Conservation (phyloP, 2,329 filamentous ascomycete genomes). For the Simplicillium aogashimaense region DNA sequence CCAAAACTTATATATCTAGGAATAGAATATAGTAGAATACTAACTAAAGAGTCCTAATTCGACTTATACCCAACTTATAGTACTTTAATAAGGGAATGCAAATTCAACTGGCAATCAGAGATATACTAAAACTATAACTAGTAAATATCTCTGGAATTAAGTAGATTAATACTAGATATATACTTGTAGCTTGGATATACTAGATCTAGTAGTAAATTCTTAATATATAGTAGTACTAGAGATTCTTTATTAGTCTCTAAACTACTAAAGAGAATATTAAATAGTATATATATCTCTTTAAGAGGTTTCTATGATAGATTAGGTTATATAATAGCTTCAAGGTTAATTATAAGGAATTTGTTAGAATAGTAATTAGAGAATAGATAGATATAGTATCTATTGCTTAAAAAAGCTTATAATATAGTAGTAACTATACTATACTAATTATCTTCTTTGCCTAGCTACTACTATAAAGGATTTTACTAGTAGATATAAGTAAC, state of each 20-base stretch:
- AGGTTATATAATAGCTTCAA: background rate
- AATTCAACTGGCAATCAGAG: constrained; percentile 1
- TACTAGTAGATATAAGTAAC: background rate
- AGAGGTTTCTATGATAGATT: constrained; percentile 1
- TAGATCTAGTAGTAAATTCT: constrained; percentile 1
- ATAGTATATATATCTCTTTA: constrained; percentile 2
- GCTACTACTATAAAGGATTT: background rate
- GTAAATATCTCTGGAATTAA: background rate
- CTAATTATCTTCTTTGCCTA: constrained; percentile 1
- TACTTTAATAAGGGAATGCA: background rate
- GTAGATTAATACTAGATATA: background rate
- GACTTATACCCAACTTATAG: background rate
- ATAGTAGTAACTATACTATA: background rate
- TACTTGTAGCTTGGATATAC: background rate
- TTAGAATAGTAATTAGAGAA: constrained; percentile 1
- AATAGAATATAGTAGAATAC: no score
- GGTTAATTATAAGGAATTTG: background rate
- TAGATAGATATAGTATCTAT: background rate
- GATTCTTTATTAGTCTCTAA: background rate
- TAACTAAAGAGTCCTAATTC: no score
- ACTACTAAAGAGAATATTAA: constrained; percentile 2
- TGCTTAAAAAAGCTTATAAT: background rate
- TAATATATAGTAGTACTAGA: constrained; percentile 1
- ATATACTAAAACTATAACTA: background rate
- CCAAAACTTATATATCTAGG: no score